Percentiles rank a stretch among this genome's conserved stretches.
phyloP scores from a whole-genome alignment of 441 rosid genomes.

The Dalechampia spathulata region DNA sequence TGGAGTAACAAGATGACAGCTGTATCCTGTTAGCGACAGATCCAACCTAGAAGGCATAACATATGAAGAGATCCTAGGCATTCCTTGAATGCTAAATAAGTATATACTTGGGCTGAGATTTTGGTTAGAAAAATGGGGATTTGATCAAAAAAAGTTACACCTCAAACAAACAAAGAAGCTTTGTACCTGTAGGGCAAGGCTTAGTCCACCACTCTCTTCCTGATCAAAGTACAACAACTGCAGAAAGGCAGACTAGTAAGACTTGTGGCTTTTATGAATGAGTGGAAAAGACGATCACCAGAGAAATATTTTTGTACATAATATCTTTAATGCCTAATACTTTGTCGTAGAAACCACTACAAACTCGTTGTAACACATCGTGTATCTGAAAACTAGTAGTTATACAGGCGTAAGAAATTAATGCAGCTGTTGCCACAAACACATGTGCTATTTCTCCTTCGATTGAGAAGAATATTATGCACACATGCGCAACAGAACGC shows the following conservation, averaged over 20 bases:
- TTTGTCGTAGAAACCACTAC: background rate
- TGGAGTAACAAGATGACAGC: too few species aligned
- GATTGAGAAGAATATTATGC: background rate
- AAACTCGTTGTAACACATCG: background rate
- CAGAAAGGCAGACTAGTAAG: conserved; percentile 28
- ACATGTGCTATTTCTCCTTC: background rate
- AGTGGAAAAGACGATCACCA: background rate
- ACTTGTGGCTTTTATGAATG: background rate
- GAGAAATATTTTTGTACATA: background rate
- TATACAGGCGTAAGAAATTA: background rate
- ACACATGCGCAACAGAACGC: background rate
- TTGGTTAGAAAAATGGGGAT: background rate
- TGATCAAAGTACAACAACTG: conserved; percentile 88
- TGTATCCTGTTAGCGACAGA: too few species aligned
- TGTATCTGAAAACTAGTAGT: background rate
- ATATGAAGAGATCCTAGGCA: too few species aligned
- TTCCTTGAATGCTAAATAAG: too few species aligned
- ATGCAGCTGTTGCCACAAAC: too few species aligned
- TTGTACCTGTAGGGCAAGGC: conserved; percentile 85
- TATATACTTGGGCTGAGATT: background rate
- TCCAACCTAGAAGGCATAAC: too few species aligned
- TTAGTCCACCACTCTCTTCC: conserved; percentile 69
- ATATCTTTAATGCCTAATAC: background rate
- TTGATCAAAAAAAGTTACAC: too few species aligned
- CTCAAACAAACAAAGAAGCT: background rate